These are phyloP conservation scores for Cryptococcus sp. DNA, from an alignment of 1,284 basidiomycete species.

Conservation along the genomic window DNA sequence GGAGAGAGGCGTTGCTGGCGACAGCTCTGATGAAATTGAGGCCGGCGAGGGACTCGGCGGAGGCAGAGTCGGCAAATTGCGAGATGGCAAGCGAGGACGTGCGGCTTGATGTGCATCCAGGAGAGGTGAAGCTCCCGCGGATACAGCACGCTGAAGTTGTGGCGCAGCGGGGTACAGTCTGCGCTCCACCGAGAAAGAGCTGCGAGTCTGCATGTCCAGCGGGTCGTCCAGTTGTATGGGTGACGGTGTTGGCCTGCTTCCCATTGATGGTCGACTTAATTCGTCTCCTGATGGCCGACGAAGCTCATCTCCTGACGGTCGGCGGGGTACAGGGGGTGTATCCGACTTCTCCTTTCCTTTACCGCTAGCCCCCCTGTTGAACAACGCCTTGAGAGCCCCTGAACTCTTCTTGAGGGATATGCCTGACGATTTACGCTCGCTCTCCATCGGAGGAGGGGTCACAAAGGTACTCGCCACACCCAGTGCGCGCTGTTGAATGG, in stretches of 20 bases:
- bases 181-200: conserved; percentile 23
- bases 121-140: conserved; percentile 6
- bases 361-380: conserved; percentile 49
- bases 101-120: neutral
- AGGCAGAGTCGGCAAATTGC: conserved; percentile 14
- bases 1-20: conserved; percentile 14
- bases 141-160: conserved; percentile 19
- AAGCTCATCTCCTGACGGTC: conserved; percentile 9
- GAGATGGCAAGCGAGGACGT: conserved; percentile 2
- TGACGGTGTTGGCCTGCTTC: conserved; percentile 6
- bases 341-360: conserved; percentile 55
- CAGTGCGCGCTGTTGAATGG: conserved; percentile 29
- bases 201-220: conserved; percentile 1
- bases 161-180: conserved; percentile 28
- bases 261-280: conserved; percentile 2
- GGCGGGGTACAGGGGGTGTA: conserved; percentile 22
- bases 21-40: conserved; percentile 6
- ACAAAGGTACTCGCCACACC: conserved; percentile 24
- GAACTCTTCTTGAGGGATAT: conserved; percentile 49
- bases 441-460: conserved; percentile 10
- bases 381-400: conserved; percentile 48
- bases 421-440: conserved; percentile 31
- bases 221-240: conserved; percentile 1
- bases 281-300: conserved; percentile 1
- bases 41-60: conserved; percentile 4